Evolutionary conservation across 257 asterid genomes (phyloP).

Genomic region (Cruciata laevipes): DNA sequence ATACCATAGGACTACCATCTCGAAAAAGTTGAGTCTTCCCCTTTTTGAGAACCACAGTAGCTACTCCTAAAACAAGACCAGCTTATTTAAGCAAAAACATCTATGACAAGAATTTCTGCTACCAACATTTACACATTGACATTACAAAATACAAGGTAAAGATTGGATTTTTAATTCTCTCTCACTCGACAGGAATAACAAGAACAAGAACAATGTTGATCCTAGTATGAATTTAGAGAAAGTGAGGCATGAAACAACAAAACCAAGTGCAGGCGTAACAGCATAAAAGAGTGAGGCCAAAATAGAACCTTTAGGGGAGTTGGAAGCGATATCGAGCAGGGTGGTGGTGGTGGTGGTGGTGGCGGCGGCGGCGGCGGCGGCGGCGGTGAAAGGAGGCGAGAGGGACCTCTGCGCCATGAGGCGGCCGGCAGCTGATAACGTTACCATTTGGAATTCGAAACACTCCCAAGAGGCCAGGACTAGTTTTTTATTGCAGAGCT

Average conservation of each 20-base stretch:
- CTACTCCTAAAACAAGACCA: slow-evolving; percentile 36
- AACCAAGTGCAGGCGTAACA: background rate
- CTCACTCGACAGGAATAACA: too few species aligned
- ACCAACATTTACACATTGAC: background rate
- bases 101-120: background rate
- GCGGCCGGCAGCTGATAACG: slow-evolving; percentile 10
- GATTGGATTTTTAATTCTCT: background rate
- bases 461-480: background rate
- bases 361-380: slow-evolving; percentile 30
- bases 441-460: slow-evolving; percentile 9
- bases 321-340: slow-evolving; percentile 59
- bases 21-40: slow-evolving; percentile 83
- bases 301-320: slow-evolving; percentile 38
- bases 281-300: background rate
- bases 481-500: background rate
- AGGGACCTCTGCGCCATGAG: slow-evolving; percentile 35
- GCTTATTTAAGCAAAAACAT: background rate
- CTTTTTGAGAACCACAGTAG: slow-evolving; percentile 83
- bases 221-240: background rate
- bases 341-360: slow-evolving; percentile 31
- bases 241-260: background rate
- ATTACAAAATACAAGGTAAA: background rate
- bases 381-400: slow-evolving; percentile 35
- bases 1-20: slow-evolving; percentile 94
- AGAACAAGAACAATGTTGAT: background rate